phyloP scores from a whole-genome alignment of 306 rosid species.

The Malus sylvestris region DNA sequence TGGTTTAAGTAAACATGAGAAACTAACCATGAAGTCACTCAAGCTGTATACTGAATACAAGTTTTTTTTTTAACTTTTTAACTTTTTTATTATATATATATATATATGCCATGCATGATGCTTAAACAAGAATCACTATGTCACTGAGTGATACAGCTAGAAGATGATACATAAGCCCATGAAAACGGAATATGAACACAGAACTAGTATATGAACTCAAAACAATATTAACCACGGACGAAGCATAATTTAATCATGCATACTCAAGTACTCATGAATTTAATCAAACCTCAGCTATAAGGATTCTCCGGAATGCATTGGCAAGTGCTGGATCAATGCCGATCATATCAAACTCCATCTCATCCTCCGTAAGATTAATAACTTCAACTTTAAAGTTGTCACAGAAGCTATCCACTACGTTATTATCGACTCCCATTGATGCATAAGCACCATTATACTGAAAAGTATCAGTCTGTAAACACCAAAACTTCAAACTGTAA shows the following conservation, averaged over 20 bases:
- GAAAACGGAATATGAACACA: neutral
- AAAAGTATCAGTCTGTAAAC: slow-evolving; percentile 71
- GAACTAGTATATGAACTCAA: neutral
- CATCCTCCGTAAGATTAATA: slow-evolving; percentile 40
- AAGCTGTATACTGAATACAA: neutral
- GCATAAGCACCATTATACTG: slow-evolving; percentile 85
- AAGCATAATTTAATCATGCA: neutral
- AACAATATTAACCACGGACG: neutral
- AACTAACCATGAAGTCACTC: neutral
- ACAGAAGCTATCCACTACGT: slow-evolving; percentile 53
- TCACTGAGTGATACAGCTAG: neutral
- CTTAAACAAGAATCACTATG: neutral
- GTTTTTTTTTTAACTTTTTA: neutral
- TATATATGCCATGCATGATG: neutral
- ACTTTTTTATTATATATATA: too few species aligned
- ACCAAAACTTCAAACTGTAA: slow-evolving; percentile 12
- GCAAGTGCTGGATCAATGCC: slow-evolving; percentile 93
- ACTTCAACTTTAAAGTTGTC: slow-evolving; percentile 76
- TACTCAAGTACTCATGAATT: neutral
- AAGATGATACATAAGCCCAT: neutral
- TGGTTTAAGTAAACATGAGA: neutral
- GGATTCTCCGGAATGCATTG: slow-evolving; percentile 88
- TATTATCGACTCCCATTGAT: slow-evolving; percentile 59
- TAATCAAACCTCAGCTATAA: slow-evolving; percentile 74
- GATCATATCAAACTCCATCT: slow-evolving; percentile 86